A percentile compares a stretch with the other conserved stretches of the same genome.
Conservation (phyloP, 805 yeast species). For the Wickerhamiella azyma region DNA sequence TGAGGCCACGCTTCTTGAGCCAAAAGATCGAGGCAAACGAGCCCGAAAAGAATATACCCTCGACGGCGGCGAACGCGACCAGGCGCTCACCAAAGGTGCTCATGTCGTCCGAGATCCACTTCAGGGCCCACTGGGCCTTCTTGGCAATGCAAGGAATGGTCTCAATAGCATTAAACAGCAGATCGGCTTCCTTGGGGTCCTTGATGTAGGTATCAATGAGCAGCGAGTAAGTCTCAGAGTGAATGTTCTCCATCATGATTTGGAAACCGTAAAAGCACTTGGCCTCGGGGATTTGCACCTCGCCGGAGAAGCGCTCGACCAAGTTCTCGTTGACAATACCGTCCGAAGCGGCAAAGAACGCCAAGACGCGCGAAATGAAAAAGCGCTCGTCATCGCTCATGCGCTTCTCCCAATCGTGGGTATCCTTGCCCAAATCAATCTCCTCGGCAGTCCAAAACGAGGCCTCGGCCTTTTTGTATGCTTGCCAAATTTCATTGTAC, state of each 20-base stretch:
- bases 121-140: constrained; percentile 98
- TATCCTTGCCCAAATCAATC: constrained; percentile 86
- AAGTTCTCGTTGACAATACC: constrained; percentile 97
- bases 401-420: constrained; percentile 81
- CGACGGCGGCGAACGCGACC: constrained; percentile 97
- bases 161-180: constrained; percentile 87
- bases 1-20: constrained; percentile 96
- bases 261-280: constrained; percentile 98
- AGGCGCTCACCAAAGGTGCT: constrained; percentile 91
- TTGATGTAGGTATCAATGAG: constrained; percentile 90
- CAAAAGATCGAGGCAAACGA: constrained; percentile 97
- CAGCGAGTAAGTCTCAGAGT: constrained; percentile 91
- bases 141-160: constrained; percentile 91
- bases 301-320: constrained; percentile 94
- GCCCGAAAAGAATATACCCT: constrained; percentile 97
- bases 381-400: constrained; percentile 84
- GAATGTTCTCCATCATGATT: constrained; percentile 99
- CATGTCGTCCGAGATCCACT: constrained; percentile 84
- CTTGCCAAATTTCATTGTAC: constrained; percentile 97
- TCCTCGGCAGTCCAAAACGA: constrained; percentile 99
- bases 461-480: constrained; percentile 97
- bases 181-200: constrained; percentile 87
- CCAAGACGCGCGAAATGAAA: constrained; percentile 84
- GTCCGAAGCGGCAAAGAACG: constrained; percentile 97
- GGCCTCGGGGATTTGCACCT: constrained; percentile 95